phyloP scores from a whole-genome alignment of 306 rosid species.

The Fragaria vesca region DNA sequence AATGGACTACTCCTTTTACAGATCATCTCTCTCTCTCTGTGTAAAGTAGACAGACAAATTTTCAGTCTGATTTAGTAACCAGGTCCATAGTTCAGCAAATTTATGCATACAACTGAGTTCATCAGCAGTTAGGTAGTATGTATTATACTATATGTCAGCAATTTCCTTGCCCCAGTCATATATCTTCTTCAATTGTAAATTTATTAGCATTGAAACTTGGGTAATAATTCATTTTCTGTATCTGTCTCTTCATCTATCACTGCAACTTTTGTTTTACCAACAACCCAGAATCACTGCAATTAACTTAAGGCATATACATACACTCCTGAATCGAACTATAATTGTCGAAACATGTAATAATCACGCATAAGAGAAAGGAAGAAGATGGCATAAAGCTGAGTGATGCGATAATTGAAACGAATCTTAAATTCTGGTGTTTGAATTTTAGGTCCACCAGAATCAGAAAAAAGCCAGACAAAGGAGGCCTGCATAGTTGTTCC shows the following conservation, averaged over 20 bases:
- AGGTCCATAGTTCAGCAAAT: not conserved
- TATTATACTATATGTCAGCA: not conserved
- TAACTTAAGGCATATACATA: not conserved
- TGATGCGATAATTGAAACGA: not conserved
- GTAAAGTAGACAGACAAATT: not conserved
- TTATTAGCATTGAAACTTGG: not conserved
- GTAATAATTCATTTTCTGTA: not conserved
- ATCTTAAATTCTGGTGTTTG: not conserved
- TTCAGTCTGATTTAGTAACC: not conserved
- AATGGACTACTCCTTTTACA: not conserved
- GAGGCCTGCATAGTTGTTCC: not conserved
- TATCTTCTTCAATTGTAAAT: not conserved
- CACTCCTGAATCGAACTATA: not conserved
- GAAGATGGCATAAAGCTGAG: not conserved
- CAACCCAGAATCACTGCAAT: not conserved
- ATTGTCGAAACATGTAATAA: not conserved
- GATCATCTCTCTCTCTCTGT: not conserved
- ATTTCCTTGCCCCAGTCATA: not conserved
- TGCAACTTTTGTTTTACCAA: not conserved
- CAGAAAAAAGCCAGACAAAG: conserved; percentile 2
- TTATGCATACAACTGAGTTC: not conserved
- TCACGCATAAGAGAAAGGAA: not conserved
- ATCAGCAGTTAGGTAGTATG: not conserved
- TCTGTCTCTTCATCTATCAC: not conserved
- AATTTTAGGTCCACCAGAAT: not conserved